Base-by-base conservation (phyloP, 306 rosid species). In the Erythrophleum fordii region DNA sequence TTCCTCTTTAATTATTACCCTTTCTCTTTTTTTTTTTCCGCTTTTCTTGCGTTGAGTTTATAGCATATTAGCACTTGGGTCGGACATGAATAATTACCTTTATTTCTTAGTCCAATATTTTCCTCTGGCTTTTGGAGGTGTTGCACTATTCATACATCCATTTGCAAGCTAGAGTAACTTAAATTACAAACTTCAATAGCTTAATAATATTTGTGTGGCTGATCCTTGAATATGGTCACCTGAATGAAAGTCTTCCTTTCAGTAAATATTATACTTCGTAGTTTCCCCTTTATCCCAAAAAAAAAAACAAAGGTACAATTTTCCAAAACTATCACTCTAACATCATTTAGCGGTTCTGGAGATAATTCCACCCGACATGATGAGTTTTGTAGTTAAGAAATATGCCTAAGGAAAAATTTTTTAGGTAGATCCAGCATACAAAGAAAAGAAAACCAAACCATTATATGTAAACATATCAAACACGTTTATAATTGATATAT, bases 31-130 rank as follows among this genome's bases (percentile, higher is more conserved):
- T 31, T 52, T 61, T 28, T 28, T 60, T 11, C 20, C 2, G 35
- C 69, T 23, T 62, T 62, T 49, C 59, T 49, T 59, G 22, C 20
- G 45, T 58, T 41, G 26, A 34, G 53, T 69, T 86, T 58, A 72
- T 58, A 56, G 51, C 66, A 12, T 83, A 48, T 16, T 58, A 56
- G 51, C 66, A 12, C 78, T 56, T 16, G 4, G 62, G 52, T 56
- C 48, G 11, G 31, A 45, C 28, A 29, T 31, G 62, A 28, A 61
- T 82, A 29, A 61, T 82, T 35, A 37, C 11, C 28, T n/a, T n/a
- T 75, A 42, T 64, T 73, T 66, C 39, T 34, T 28, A 11, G 67
- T 34, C 35, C 31, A 45, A 65, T 52, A 7, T 49, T 58, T 56
- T 25, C 34, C 16, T 8, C n/a, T n/a, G n/a, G n/a, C n/a, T n/a